Evolutionary conservation across 1,139 yeast species (phyloP).

Genomic region (Taphrina betulina): DNA sequence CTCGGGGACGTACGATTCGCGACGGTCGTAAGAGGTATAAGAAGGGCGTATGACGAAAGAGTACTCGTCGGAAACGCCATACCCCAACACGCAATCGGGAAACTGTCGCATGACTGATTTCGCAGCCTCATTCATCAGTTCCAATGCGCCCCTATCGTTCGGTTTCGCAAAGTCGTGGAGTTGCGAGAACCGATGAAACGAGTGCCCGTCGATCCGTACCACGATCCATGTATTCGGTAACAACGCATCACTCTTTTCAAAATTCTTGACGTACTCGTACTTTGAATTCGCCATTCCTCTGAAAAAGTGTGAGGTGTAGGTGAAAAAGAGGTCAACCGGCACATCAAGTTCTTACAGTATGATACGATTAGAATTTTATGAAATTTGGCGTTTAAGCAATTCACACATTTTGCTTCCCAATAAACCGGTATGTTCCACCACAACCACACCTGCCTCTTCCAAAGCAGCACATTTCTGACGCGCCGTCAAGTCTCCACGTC

Average conservation of each 20-base stretch:
- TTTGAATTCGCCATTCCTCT: slow-evolving; percentile 62
- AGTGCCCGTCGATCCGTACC: slow-evolving; percentile 88
- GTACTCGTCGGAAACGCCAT: slow-evolving; percentile 95
- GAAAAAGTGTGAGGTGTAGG: too few relatives aligned
- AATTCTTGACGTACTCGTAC: slow-evolving; percentile 79
- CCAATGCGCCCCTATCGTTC: slow-evolving; percentile 72
- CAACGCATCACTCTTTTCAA: slow-evolving; percentile 70
- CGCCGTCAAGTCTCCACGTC: slow-evolving; percentile 21
- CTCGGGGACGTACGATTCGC: too few relatives aligned
- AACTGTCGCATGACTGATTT: slow-evolving; percentile 58
- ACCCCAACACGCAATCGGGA: slow-evolving; percentile 75
- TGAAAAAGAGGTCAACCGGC: too few relatives aligned
- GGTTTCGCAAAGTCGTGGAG: slow-evolving; percentile 79
- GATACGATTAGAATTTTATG: too few relatives aligned
- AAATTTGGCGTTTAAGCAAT: background rate
- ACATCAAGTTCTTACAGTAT: too few relatives aligned
- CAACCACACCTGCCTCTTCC: slow-evolving; percentile 13
- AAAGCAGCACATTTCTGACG: slow-evolving; percentile 15
- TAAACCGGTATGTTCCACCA: slow-evolving; percentile 23
- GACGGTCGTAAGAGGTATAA: slow-evolving; percentile 11
- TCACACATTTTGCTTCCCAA: slow-evolving; percentile 5
- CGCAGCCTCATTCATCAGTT: slow-evolving; percentile 82
- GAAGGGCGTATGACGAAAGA: slow-evolving; percentile 12
- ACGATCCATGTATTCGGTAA: slow-evolving; percentile 81
- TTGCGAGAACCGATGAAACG: slow-evolving; percentile 79